Conservation (phyloP, 2,329 filamentous ascomycete genomes). For the Stagonosporopsis cucurbitacearum region DNA sequence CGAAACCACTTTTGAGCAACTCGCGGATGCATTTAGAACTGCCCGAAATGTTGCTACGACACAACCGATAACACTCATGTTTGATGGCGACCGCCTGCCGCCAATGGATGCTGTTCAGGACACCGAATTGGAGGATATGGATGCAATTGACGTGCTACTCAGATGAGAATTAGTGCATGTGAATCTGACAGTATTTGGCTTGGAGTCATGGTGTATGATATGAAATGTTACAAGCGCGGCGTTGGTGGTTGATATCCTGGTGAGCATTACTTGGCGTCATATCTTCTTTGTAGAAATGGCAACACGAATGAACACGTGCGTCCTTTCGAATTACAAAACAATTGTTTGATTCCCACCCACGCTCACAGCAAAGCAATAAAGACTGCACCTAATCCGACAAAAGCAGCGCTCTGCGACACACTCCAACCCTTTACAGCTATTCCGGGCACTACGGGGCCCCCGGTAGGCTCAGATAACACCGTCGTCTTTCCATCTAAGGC, state of each 20-base stretch:
- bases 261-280: background rate
- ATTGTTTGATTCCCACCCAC: background rate
- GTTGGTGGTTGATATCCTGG: slow-evolving; percentile 15
- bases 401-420: background rate
- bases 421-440: background rate
- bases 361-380: background rate
- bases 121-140: slow-evolving; percentile 47
- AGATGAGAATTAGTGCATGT: slow-evolving; percentile 27
- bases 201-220: background rate
- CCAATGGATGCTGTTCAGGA: slow-evolving; percentile 43
- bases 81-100: slow-evolving; percentile 47
- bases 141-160: slow-evolving; percentile 46
- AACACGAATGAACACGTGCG: background rate
- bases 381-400: background rate
- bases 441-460: background rate
- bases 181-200: background rate
- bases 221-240: slow-evolving; percentile 10
- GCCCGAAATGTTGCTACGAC: slow-evolving; percentile 28
- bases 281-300: background rate
- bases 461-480: slow-evolving; percentile 13
- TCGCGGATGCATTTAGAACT: slow-evolving; percentile 40
- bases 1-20: slow-evolving; percentile 40
- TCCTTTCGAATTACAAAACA: background rate
- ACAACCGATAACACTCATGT: slow-evolving; percentile 44
- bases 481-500: slow-evolving; percentile 17